These are phyloP conservation scores for Dinochytrium kinnereticum DNA, from an alignment of 371 early-diverging fungal species.

Conservation along the genomic window DNA sequence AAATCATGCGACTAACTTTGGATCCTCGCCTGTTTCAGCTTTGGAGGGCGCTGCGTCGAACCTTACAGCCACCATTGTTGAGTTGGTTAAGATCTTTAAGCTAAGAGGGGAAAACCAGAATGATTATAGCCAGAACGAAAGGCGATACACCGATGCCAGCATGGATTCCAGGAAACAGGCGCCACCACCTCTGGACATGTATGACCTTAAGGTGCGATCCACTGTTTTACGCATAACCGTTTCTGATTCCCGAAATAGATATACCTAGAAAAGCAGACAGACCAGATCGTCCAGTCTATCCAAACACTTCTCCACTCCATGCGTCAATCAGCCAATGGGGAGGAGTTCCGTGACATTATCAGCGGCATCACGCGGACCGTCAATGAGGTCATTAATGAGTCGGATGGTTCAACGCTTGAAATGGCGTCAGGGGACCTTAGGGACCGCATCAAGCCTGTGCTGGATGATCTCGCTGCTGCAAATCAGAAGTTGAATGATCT, in stretches of 20 bases:
- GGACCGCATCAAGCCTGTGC: slow-evolving; percentile 51
- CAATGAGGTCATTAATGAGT: slow-evolving; percentile 51
- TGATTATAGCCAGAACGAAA: slow-evolving; percentile 3
- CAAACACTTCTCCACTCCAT: slow-evolving; percentile 76
- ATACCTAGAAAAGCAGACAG: slow-evolving; percentile 82
- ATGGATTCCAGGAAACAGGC: background rate
- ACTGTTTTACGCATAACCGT: too few relatives aligned
- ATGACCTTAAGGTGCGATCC: slow-evolving; percentile 42
- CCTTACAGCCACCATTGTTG: slow-evolving; percentile 75
- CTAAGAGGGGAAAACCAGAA: slow-evolving; percentile 20
- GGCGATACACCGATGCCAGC: background rate
- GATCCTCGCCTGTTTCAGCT: slow-evolving; percentile 61
- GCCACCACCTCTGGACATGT: slow-evolving; percentile 23
- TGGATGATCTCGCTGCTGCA: slow-evolving; percentile 71
- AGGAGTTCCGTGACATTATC: slow-evolving; percentile 69
- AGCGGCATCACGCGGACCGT: slow-evolving; percentile 73
- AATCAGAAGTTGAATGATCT: slow-evolving; percentile 72
- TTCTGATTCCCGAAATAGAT: too few relatives aligned
- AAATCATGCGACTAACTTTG: slow-evolving; percentile 72
- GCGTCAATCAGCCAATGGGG: slow-evolving; percentile 57
- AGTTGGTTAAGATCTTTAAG: slow-evolving; percentile 74
- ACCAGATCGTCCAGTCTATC: slow-evolving; percentile 81
- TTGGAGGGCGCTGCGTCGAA: slow-evolving; percentile 81
- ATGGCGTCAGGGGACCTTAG: slow-evolving; percentile 48
- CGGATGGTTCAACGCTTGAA: slow-evolving; percentile 46